Evolutionary conservation across 2,329 filamentous ascomycete genomes (phyloP).

Genomic region (Pestalotiopsis sp.): DNA sequence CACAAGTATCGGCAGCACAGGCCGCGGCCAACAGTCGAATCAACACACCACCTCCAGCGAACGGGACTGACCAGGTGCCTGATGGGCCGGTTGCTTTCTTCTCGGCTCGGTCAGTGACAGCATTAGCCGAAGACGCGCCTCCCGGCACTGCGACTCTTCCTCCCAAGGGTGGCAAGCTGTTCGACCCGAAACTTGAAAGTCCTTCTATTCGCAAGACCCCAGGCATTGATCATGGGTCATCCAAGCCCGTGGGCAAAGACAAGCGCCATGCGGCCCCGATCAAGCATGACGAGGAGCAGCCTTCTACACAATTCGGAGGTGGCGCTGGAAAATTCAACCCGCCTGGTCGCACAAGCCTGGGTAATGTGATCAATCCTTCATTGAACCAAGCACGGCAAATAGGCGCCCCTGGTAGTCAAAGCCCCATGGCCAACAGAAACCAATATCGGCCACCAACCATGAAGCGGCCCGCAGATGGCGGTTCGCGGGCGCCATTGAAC

Average conservation of each 20-base stretch:
- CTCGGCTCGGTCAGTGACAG: conserved; percentile 68
- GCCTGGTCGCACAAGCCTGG: conserved; percentile 29
- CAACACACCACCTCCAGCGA: conserved; percentile 33
- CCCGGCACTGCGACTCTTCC: conserved; percentile 43
- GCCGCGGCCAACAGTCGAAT: conserved; percentile 26
- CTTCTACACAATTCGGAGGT: conserved; percentile 21
- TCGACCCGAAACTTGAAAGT: conserved; percentile 76
- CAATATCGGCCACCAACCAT: conserved; percentile 63
- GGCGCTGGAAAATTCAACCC: conserved; percentile 19
- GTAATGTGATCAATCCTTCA: conserved; percentile 54
- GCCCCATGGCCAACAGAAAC: conserved; percentile 60
- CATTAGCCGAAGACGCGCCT: conserved; percentile 52
- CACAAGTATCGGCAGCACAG: conserved; percentile 20
- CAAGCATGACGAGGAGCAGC: conserved; percentile 31
- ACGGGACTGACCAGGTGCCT: conserved; percentile 18
- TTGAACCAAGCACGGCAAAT: conserved; percentile 60
- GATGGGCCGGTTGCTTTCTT: conserved; percentile 65
- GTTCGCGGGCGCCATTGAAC: conserved; percentile 46
- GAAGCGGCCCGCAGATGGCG: conserved; percentile 48
- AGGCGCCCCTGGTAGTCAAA: conserved; percentile 58
- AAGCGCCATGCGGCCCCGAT: conserved; percentile 53
- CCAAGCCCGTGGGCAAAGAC: conserved; percentile 69
- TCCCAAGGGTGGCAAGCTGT: conserved; percentile 55
- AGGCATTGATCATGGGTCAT: conserved; percentile 80
- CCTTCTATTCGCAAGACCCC: conserved; percentile 89